These are phyloP conservation scores for Paragyromitra xinjiangensis DNA, from an alignment of 495 filamentous ascomycete species.

Conservation along the genomic window DNA sequence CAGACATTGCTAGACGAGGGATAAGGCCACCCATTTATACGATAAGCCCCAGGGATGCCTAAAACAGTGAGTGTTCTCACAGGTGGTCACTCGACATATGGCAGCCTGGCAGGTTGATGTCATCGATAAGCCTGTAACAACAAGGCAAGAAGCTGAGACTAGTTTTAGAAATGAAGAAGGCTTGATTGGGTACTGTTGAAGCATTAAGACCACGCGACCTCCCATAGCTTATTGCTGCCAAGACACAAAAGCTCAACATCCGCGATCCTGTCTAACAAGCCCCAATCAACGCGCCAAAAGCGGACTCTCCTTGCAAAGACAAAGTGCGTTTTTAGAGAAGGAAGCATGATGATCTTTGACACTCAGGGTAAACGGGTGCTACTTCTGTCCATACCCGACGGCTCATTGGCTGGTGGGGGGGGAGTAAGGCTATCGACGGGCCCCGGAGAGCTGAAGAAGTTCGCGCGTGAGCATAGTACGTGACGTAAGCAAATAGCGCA, in stretches of 20 bases:
- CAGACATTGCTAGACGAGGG: background rate
- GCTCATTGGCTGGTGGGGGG: slow-evolving; percentile 19
- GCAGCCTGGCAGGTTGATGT: slow-evolving; percentile 1
- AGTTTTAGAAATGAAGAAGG: slow-evolving; percentile 24
- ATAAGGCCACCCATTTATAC: background rate
- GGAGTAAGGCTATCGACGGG: slow-evolving; percentile 23
- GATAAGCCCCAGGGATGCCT: background rate
- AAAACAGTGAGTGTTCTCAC: slow-evolving; percentile 15
- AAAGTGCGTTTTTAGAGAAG: background rate
- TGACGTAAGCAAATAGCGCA: slow-evolving; percentile 46
- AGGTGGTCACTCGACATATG: slow-evolving; percentile 29
- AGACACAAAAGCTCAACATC: slow-evolving; percentile 12
- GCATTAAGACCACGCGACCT: slow-evolving; percentile 33
- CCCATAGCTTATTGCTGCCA: slow-evolving; percentile 8
- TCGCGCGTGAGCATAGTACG: slow-evolving; percentile 34
- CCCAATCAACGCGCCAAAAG: background rate
- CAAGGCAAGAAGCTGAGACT: background rate
- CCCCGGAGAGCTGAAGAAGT: slow-evolving; percentile 8
- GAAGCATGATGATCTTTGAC: slow-evolving; percentile 3
- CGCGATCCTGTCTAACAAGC: slow-evolving; percentile 25
- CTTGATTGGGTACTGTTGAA: slow-evolving; percentile 35
- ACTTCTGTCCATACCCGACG: background rate
- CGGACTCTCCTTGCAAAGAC: background rate
- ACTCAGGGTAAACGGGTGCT: slow-evolving; percentile 17
- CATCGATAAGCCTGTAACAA: background rate